Percentiles rank a stretch among this genome's conserved stretches.
phyloP scores from a whole-genome alignment of 192 early-diverging fungal species.

The Phycomyces blakesleeanus region DNA sequence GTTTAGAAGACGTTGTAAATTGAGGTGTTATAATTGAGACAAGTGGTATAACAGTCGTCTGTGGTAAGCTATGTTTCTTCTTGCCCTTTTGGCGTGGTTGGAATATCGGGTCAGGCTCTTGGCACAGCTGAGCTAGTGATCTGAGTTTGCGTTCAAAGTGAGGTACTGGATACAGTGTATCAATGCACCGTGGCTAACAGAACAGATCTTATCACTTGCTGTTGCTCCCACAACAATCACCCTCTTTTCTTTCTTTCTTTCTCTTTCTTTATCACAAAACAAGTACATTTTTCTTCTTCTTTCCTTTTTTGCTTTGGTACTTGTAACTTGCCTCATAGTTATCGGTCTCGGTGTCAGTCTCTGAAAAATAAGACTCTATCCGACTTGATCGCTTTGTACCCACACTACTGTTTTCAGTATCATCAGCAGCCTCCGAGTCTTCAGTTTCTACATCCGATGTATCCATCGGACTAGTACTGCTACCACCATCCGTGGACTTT shows the following conservation, averaged over 20 bases:
- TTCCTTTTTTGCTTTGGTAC: too few species aligned
- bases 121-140: constrained; percentile 29
- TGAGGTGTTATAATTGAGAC: constrained; percentile 22
- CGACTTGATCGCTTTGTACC: too few species aligned
- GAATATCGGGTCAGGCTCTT: constrained; percentile 10
- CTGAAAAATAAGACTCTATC: too few species aligned
- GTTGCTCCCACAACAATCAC: too few species aligned
- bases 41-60: constrained; percentile 15
- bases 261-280: too few species aligned
- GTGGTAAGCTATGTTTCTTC: not conserved
- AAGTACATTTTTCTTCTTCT: too few species aligned
- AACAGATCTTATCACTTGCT: not conserved
- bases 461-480: too few species aligned
- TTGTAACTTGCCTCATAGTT: constrained; percentile 10
- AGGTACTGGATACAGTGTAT: constrained; percentile 27
- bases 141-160: constrained; percentile 31
- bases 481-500: too few species aligned
- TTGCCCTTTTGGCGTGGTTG: not conserved
- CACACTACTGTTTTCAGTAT: too few species aligned
- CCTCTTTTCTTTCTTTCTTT: too few species aligned
- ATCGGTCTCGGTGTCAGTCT: not conserved
- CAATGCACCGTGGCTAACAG: constrained; percentile 25
- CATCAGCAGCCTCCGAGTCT: too few species aligned
- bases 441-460: too few species aligned
- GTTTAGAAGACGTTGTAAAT: not conserved